Conservation (phyloP, 805 yeast species). For the Pichia thaimueangensis region DNA sequence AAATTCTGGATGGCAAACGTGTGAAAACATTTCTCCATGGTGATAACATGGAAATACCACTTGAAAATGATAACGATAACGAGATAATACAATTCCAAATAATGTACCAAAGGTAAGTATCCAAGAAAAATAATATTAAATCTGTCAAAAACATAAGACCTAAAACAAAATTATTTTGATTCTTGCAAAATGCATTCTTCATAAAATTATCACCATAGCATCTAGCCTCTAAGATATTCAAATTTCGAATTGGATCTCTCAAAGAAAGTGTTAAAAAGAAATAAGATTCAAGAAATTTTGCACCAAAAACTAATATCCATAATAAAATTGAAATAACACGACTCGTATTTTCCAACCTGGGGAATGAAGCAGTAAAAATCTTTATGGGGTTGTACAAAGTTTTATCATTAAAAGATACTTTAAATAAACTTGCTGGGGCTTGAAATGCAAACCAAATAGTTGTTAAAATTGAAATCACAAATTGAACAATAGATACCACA, state of each 20-base stretch:
- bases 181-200: constrained; percentile 36
- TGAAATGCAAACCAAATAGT: constrained; percentile 38
- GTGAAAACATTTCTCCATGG: constrained; percentile 55
- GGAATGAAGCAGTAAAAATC: constrained; percentile 39
- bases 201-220: constrained; percentile 39
- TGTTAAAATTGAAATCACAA: constrained; percentile 36
- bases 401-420: constrained; percentile 18
- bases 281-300: constrained; percentile 48
- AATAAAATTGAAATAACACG: constrained; percentile 36
- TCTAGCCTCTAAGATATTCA: constrained; percentile 37
- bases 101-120: constrained; percentile 53
- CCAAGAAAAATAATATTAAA: constrained; percentile 45
- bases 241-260: constrained; percentile 45
- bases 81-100: constrained; percentile 50
- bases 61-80: constrained; percentile 40
- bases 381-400: constrained; percentile 31
- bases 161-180: constrained; percentile 38
- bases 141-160: constrained; percentile 38
- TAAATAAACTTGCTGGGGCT: constrained; percentile 32
- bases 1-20: constrained; percentile 44
- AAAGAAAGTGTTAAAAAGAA: constrained; percentile 47
- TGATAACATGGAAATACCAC: constrained; percentile 49
- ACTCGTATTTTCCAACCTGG: constrained; percentile 34
- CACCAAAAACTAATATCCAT: constrained; percentile 43
- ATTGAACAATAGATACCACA: constrained; percentile 36